phyloP scores from a whole-genome alignment of 345 rosid species.

The Draba incana region DNA sequence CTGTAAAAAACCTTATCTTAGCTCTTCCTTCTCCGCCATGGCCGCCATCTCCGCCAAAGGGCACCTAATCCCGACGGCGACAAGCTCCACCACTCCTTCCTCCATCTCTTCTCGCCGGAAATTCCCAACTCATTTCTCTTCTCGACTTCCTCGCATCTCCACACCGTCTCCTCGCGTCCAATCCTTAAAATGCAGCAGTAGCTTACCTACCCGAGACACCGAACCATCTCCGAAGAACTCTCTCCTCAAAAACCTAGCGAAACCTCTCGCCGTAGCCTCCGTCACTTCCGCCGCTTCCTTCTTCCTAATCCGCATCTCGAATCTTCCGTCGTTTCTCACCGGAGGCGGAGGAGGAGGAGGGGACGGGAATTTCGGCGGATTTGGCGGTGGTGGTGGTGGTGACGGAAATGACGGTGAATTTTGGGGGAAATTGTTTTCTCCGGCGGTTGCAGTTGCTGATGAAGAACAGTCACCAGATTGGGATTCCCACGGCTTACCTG shows the following conservation, averaged over 20 bases:
- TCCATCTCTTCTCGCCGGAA: conserved; percentile 29
- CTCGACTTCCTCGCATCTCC: conserved; percentile 38
- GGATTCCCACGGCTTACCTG: conserved; percentile 93
- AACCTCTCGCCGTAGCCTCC: conserved; percentile 52
- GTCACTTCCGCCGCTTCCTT: conserved; percentile 55
- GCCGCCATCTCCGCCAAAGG: conserved; percentile 53
- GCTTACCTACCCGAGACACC: conserved; percentile 31
- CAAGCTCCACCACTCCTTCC: conserved; percentile 26
- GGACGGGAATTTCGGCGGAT: conserved; percentile 52
- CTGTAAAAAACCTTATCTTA: conserved; percentile 41
- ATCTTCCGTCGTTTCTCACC: conserved; percentile 39
- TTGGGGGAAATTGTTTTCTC: conserved; percentile 58
- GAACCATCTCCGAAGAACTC: conserved; percentile 20
- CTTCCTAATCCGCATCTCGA: conserved; percentile 53
- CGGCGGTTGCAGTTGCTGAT: conserved; percentile 71
- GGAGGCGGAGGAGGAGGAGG: conserved; percentile 49
- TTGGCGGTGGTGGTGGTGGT: conserved; percentile 60
- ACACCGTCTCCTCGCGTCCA: conserved; percentile 36
- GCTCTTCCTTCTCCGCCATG: conserved; percentile 43
- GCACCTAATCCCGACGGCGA: conserved; percentile 42
- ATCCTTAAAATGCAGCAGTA: conserved; percentile 43
- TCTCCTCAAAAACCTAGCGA: conserved; percentile 48
- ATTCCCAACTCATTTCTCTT: conserved; percentile 31
- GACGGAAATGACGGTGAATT: conserved; percentile 53
- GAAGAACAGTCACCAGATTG: conserved; percentile 71